Conservation (phyloP, 257 asterid species). For the Salvia hispanica region DNA sequence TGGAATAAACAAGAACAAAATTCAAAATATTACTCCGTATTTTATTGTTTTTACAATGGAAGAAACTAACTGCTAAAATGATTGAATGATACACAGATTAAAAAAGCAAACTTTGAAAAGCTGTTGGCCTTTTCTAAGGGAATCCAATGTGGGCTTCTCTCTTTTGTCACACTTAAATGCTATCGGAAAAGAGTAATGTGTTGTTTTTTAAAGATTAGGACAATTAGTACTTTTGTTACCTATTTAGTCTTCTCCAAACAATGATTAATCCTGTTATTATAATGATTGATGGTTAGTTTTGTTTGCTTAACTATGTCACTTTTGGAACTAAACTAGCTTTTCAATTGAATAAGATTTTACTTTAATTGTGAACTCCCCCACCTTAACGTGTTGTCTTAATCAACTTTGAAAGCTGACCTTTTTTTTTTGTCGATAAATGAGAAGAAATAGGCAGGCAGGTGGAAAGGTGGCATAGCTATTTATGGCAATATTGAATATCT, state of each 20-base stretch:
- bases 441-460: constrained; percentile 43
- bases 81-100: no score
- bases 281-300: neutral
- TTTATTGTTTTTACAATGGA: no score
- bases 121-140: no score
- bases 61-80: no score
- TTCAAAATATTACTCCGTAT: neutral
- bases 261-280: constrained; percentile 7
- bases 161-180: no score
- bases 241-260: constrained; percentile 7
- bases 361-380: constrained; percentile 17
- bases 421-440: constrained; percentile 26
- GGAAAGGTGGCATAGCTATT: constrained; percentile 44
- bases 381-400: constrained; percentile 38
- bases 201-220: no score
- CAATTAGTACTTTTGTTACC: constrained; percentile 26
- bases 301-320: constrained; percentile 7
- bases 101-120: no score
- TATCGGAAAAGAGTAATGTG: no score
- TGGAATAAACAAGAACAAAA: neutral
- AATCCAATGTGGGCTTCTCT: no score
- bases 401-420: constrained; percentile 37
- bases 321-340: constrained; percentile 7
- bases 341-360: constrained; percentile 22
- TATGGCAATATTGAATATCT: constrained; percentile 50